These are phyloP conservation scores for Trichoderma pleuroti DNA, from an alignment of 2,329 filamentous ascomycete species.

Conservation along the genomic window DNA sequence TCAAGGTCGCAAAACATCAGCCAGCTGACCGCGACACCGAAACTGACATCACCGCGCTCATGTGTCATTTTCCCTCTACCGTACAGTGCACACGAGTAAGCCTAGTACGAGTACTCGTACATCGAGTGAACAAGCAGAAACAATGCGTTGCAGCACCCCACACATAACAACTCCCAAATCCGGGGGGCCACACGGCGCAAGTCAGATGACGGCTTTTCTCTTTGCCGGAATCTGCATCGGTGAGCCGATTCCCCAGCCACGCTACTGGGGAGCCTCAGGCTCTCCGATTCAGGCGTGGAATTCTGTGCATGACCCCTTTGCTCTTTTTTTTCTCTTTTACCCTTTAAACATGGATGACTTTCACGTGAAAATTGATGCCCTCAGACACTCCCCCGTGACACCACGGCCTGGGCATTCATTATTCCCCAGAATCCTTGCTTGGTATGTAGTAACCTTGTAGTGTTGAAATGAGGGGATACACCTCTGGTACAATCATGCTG, in stretches of 20 bases:
- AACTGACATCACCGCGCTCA: not conserved
- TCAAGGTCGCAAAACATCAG: not conserved
- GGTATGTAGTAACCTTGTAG: not conserved
- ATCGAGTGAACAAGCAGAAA: not conserved
- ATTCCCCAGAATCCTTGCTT: not conserved
- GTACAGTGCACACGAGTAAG: not conserved
- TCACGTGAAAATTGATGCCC: not conserved
- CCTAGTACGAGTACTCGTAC: not conserved
- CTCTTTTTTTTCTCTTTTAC: not conserved
- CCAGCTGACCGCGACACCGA: not conserved
- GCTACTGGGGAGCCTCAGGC: not conserved
- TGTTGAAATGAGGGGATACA: not conserved
- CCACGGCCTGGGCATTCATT: not conserved
- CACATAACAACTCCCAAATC: conserved; percentile 9
- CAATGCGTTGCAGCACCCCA: not conserved
- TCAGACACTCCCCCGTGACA: not conserved
- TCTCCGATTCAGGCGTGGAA: not conserved
- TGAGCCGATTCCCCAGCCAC: not conserved
- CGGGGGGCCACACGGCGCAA: conserved; percentile 13
- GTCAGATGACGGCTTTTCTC: conserved; percentile 14
- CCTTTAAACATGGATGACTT: not conserved
- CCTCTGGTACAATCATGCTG: not conserved
- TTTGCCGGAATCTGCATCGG: not conserved
- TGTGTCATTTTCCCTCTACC: not conserved
- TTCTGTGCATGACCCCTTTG: not conserved